Evolutionary conservation across 75 land plant species (phyloP).

Genomic region (Chamaecyparis obtusa): DNA sequence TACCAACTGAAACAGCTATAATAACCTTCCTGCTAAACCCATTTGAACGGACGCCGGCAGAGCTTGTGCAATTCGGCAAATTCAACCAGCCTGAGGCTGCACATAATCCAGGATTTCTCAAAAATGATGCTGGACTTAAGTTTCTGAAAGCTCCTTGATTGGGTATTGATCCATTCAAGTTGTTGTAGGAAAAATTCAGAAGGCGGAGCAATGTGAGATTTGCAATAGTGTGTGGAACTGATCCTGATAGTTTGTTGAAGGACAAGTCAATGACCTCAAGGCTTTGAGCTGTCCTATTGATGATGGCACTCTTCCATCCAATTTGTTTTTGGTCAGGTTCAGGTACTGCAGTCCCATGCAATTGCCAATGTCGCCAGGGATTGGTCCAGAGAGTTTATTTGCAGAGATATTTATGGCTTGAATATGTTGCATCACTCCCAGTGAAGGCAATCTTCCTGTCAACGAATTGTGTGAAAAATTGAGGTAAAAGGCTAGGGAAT

Average conservation of each 20-base stretch:
- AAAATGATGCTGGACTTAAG: conserved; percentile 7
- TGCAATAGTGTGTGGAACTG: conserved; percentile 16
- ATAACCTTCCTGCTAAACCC: no score
- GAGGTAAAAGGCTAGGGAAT: conserved; percentile 34
- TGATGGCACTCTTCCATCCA: not conserved
- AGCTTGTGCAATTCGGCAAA: not conserved
- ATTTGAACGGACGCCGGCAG: no score
- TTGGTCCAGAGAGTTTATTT: conserved; percentile 27
- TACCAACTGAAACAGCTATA: no score
- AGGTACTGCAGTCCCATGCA: conserved; percentile 12
- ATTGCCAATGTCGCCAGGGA: conserved; percentile 25
- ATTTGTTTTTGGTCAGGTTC: conserved; percentile 2
- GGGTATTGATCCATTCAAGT: conserved; percentile 27
- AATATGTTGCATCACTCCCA: not conserved
- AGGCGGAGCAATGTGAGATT: not conserved
- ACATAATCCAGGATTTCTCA: conserved; percentile 30
- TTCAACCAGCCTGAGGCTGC: not conserved
- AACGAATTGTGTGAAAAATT: conserved; percentile 15
- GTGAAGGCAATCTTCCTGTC: not conserved
- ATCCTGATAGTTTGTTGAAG: conserved; percentile 25
- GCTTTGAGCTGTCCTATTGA: not conserved
- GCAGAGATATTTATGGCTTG: conserved; percentile 21
- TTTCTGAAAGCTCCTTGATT: conserved; percentile 19
- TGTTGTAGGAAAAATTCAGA: conserved; percentile 32
- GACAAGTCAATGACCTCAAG: conserved; percentile 31